These are phyloP conservation scores for Scopulariopsis brevicaulis DNA, from an alignment of 2,329 filamentous ascomycete species.

Conservation along the genomic window DNA sequence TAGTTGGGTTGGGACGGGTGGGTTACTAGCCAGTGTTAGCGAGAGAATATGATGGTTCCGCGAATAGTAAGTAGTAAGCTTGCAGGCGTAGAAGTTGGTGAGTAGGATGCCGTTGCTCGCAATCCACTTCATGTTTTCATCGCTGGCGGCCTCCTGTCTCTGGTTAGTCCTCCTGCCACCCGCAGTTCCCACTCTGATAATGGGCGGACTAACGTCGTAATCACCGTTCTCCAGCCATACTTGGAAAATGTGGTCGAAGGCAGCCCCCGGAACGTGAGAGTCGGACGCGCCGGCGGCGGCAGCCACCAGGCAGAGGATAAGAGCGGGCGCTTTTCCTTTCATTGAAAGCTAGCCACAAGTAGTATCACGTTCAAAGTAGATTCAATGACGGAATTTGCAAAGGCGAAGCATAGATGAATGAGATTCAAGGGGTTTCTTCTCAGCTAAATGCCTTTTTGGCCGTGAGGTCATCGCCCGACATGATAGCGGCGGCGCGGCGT, in stretches of 20 bases:
- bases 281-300: too few species aligned
- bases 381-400: too few species aligned
- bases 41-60: background rate
- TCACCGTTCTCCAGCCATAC: slow-evolving; percentile 73
- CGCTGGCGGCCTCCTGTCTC: background rate
- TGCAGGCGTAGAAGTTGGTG: slow-evolving; percentile 30
- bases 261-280: slow-evolving; percentile 50
- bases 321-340: too few species aligned
- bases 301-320: too few species aligned
- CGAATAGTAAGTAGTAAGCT: background rate
- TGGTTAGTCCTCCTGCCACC: background rate
- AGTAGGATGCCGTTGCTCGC: slow-evolving; percentile 18
- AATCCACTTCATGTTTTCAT: slow-evolving; percentile 15
- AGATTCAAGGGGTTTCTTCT: too few species aligned
- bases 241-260: slow-evolving; percentile 59
- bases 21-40: slow-evolving; percentile 29
- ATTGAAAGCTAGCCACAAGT: too few species aligned
- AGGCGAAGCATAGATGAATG: too few species aligned
- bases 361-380: too few species aligned
- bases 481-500: too few species aligned
- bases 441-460: too few species aligned
- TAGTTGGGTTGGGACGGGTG: slow-evolving; percentile 73
- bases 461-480: too few species aligned
- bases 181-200: slow-evolving; percentile 9
- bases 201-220: slow-evolving; percentile 51